Evolutionary conservation across 2,329 filamentous ascomycete genomes (phyloP), one percentile per base, ranked within the genome.

Genomic region (Xylaria sp.): DNA sequence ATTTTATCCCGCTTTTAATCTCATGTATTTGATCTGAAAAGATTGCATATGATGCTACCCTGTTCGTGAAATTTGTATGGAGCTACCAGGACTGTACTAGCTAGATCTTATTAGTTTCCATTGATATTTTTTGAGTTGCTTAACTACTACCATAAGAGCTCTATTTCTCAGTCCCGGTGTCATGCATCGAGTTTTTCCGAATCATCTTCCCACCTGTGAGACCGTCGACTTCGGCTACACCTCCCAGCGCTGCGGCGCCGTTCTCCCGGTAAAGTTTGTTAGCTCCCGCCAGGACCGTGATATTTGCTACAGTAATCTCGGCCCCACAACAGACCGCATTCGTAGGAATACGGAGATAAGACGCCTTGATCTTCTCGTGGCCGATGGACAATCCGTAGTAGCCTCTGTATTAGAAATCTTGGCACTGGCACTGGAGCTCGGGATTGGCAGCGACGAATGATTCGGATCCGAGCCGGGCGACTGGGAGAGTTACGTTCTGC

Each of bases 371-470:
- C 58, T 83, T 80, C 10, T 87, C 80, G 56, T 85, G 81, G 34
- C 75, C 79, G 66, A 90, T 81, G 55, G 84, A 83, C 28, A 90
- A 78, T 77, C 90, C 88, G 73, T 86, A 90, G 78, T 91, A 91
- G 2, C 89, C 89, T 34, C 88, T 83, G 77, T 90, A 90, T 78
- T 89, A 90, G 28, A 87, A 72, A 63, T 90, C 88, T 63, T 86
- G 84, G 88, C 88, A 90, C 69, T 86, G 84, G 88, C 88, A 90
- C 69, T 90, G 87, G 1, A 90, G 80, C 74, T 89, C 86, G 0
- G 78, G 73, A 75, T 90, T 90, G 39, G 80, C 80, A 13, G 77
- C 76, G 28, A 83, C 80, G 3, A 87, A 79, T 66, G 75, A 76
- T 50, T 80, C 74, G 4, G 82, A 82, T 53, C 74, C 77, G 62